Conservation (phyloP, 2,329 filamentous ascomycete genomes). For the Ophiocordyceps unilateralis region DNA sequence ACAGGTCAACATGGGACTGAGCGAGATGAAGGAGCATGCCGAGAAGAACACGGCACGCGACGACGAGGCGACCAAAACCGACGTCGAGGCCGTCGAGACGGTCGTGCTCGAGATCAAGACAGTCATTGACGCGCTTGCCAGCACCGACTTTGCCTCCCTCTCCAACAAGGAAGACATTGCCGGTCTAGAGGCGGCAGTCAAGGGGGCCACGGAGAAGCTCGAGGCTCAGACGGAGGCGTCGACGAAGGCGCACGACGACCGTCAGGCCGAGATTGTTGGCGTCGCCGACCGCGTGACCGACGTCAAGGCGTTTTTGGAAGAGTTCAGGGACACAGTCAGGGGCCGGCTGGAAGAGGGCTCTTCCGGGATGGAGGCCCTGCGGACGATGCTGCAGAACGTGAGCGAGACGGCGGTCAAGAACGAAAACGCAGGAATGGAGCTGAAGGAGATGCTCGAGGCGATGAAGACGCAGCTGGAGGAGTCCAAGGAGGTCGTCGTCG, state of each 20-base stretch:
- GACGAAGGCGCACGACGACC: slow-evolving; percentile 64
- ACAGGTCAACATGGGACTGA: slow-evolving; percentile 57
- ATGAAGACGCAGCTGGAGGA: slow-evolving; percentile 82
- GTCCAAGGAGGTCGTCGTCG: slow-evolving; percentile 61
- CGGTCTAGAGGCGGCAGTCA: slow-evolving; percentile 48
- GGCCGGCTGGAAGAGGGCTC: slow-evolving; percentile 61
- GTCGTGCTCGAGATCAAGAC: slow-evolving; percentile 74
- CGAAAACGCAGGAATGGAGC: slow-evolving; percentile 37
- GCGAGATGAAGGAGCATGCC: slow-evolving; percentile 50
- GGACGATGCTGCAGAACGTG: slow-evolving; percentile 50
- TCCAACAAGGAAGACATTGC: slow-evolving; percentile 59
- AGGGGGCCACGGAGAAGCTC: slow-evolving; percentile 52
- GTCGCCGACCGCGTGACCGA: slow-evolving; percentile 64
- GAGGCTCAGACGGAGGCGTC: slow-evolving; percentile 55
- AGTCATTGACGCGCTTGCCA: slow-evolving; percentile 54
- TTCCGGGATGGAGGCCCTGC: slow-evolving; percentile 53
- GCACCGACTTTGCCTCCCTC: slow-evolving; percentile 52
- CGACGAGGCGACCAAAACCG: slow-evolving; percentile 59
- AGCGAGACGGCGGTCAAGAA: slow-evolving; percentile 45
- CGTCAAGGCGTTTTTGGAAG: slow-evolving; percentile 60
- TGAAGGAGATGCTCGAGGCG: slow-evolving; percentile 55
- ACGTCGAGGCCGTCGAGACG: slow-evolving; percentile 65
- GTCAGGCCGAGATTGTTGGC: slow-evolving; percentile 65
- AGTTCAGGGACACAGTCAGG: slow-evolving; percentile 61
- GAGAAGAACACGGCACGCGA: slow-evolving; percentile 35